Conservation (phyloP, 805 yeast species). For the Tetrapisispora namnaoensis region DNA sequence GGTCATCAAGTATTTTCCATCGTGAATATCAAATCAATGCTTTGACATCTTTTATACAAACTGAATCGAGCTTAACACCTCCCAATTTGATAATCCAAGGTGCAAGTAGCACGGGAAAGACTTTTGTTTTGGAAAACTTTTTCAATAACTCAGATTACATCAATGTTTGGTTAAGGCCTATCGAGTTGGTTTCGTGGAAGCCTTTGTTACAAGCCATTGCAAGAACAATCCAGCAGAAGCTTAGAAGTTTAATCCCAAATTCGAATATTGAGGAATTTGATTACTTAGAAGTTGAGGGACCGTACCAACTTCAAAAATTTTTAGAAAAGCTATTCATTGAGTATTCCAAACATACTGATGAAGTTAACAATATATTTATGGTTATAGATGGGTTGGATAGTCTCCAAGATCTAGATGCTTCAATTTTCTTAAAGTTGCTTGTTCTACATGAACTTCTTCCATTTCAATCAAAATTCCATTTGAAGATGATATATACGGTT, state of each 20-base stretch:
- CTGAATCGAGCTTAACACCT: slow-evolving; percentile 15
- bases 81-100: slow-evolving; percentile 25
- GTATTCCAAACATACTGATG: slow-evolving; percentile 6
- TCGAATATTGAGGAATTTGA: slow-evolving; percentile 11
- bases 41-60: slow-evolving; percentile 14
- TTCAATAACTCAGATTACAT: slow-evolving; percentile 12
- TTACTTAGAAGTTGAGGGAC: slow-evolving; percentile 25
- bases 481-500: slow-evolving; percentile 20
- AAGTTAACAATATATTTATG: slow-evolving; percentile 11
- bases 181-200: slow-evolving; percentile 28
- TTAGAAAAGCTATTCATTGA: slow-evolving; percentile 10
- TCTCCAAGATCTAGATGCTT: slow-evolving; percentile 26
- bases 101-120: slow-evolving; percentile 24
- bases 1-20: slow-evolving; percentile 3
- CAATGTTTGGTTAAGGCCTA: slow-evolving; percentile 17
- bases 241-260: slow-evolving; percentile 11
- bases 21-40: slow-evolving; percentile 21
- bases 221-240: slow-evolving; percentile 14
- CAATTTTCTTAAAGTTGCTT: slow-evolving; percentile 18
- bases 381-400: slow-evolving; percentile 26
- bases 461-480: slow-evolving; percentile 9
- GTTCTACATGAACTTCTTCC: slow-evolving; percentile 21
- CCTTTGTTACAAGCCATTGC: slow-evolving; percentile 24
- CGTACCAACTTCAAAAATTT: slow-evolving; percentile 18
- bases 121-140: slow-evolving; percentile 14